phyloP scores from a whole-genome alignment of 345 rosid species.

The Lumnitzera racemosa region DNA sequence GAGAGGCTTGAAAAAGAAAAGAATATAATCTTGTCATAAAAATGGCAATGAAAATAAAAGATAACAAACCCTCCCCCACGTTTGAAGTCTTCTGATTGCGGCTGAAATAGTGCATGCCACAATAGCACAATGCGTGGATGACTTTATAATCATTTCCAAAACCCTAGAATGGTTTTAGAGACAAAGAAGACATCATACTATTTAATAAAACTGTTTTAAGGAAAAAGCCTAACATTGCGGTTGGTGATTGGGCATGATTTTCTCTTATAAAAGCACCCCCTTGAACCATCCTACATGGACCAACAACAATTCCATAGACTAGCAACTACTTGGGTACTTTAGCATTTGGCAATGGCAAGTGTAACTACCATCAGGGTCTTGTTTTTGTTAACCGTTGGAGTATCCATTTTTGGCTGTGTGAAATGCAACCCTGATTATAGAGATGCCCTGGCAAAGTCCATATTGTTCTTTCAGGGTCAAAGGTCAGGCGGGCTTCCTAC shows the following conservation, averaged over 20 bases:
- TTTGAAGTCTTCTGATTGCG: slow-evolving; percentile 1
- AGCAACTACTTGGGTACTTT: not conserved
- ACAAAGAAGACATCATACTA: not conserved
- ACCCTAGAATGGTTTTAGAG: not conserved
- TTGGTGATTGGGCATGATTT: not conserved
- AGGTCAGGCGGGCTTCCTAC: slow-evolving; percentile 68
- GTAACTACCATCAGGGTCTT: too few relatives aligned
- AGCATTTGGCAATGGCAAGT: not conserved
- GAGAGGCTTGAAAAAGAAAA: too few relatives aligned
- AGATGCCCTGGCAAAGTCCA: slow-evolving; percentile 74
- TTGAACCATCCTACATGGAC: too few relatives aligned
- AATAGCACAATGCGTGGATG: slow-evolving; percentile 5
- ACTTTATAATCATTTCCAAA: not conserved
- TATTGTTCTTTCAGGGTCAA: slow-evolving; percentile 87
- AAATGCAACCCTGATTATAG: slow-evolving; percentile 62
- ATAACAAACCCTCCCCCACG: not conserved
- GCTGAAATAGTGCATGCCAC: slow-evolving; percentile 1
- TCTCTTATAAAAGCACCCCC: slow-evolving; percentile 3
- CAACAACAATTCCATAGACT: slow-evolving; percentile 2
- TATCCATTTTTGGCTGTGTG: slow-evolving; percentile 10
- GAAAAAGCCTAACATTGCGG: slow-evolving; percentile 17
- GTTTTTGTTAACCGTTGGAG: too few relatives aligned
- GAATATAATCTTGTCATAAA: too few relatives aligned
- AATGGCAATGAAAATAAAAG: not conserved
- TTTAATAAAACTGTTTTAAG: slow-evolving; percentile 2